Base-by-base conservation (phyloP, 129 eudicot species). In the Flaveria brownii region DNA sequence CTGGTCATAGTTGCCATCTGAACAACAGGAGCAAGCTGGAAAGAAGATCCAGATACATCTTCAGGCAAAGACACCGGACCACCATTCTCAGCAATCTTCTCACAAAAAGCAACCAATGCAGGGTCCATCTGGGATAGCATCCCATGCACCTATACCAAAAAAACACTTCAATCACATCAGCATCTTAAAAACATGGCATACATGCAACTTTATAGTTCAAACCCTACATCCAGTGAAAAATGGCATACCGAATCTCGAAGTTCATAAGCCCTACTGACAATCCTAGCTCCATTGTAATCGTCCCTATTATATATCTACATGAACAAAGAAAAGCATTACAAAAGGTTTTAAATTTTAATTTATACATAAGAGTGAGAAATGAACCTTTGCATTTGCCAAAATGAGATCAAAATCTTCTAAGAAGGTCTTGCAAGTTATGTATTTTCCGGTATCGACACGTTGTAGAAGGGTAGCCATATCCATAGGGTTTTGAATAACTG, bases 61-160 rank as follows among this genome's bases (percentile, higher is more conserved):
- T 81, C 90, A 67, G 94, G 99, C 66, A 89, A 56, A 39, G 85
- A 74, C 56, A 83, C 69, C 25, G 97, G 99, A 15, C 97, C 99
- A 56, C 99, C 97, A 70, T 95, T 86, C 9, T 87, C 99, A 72
- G 92, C 92, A 63, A 95, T 95, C 82, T 89, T 95, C 73, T 95
- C 99, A 82, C 99, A 95, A 74, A 73, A 89, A 67, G 96, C 87
- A 77, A 90, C 89, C 85, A 95, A 81, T 56, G 96, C 91, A 1
- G 96, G 97, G 74, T 95, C 99, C 86, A 95, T 88, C 82, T 95
- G 99, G 54, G 99, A 80, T 73, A 95, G 81, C 99, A 95, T 95
- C 46, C 99, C 99, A 76, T 91, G 94, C 81, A 95, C 97, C 99
- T 91, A 77, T 51, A 73, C 15, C 77, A 57, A 30, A 47, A 17